These are phyloP conservation scores for Fagus crenata DNA, from an alignment of 306 rosid genomes.

Conservation along the genomic window DNA sequence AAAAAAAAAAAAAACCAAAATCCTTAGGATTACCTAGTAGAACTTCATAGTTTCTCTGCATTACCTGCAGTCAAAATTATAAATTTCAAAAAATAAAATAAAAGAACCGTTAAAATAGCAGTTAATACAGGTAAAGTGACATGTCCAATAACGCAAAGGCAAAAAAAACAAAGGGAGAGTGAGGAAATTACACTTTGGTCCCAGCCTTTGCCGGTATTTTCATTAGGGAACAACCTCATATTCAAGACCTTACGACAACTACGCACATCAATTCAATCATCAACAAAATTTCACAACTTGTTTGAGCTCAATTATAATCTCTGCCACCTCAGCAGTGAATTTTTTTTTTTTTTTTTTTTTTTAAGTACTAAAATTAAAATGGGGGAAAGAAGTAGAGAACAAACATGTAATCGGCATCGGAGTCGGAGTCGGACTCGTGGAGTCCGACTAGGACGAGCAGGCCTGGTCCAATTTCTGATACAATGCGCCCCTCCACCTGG, in stretches of 20 bases:
- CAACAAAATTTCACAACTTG: too few relatives aligned
- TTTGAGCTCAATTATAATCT: too few relatives aligned
- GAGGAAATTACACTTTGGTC: slow-evolving; percentile 56
- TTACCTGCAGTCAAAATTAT: slow-evolving; percentile 42
- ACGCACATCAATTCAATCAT: slow-evolving; percentile 5
- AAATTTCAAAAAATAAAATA: neutral
- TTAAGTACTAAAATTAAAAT: neutral
- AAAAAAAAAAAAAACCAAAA: neutral
- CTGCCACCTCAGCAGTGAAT: too few relatives aligned
- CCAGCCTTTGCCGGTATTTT: slow-evolving; percentile 74
- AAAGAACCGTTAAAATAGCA: neutral
- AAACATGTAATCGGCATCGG: slow-evolving; percentile 87
- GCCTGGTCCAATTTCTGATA: slow-evolving; percentile 90
- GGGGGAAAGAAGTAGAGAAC: neutral
- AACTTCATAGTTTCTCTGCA: slow-evolving; percentile 78
- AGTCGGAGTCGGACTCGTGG: slow-evolving; percentile 72
- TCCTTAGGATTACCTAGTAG: slow-evolving; percentile 49
- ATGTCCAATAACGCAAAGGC: neutral
- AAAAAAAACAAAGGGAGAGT: neutral
- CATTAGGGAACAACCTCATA: slow-evolving; percentile 81
- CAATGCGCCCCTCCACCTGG: slow-evolving; percentile 73
- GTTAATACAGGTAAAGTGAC: slow-evolving; percentile 14
- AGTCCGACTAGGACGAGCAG: slow-evolving; percentile 84
- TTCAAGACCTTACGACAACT: slow-evolving; percentile 93
- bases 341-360: neutral